Conservation (phyloP, 2,329 filamentous ascomycete species). For the Stenocarpella maydis region DNA sequence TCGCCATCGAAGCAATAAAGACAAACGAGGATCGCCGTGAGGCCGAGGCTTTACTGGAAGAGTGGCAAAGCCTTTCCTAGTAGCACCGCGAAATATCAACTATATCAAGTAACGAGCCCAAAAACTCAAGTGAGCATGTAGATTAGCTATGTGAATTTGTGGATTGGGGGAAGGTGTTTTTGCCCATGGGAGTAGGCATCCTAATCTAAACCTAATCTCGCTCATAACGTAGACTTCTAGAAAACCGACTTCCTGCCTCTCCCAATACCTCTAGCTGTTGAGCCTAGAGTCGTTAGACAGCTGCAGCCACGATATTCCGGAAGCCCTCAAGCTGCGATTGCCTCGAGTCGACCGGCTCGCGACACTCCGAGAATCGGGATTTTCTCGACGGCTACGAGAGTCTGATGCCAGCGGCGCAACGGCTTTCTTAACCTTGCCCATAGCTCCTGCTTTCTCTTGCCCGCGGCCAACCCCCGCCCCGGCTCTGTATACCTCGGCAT, state of each 20-base stretch:
- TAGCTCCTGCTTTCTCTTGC: background rate
- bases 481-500: background rate
- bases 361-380: background rate
- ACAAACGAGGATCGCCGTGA: background rate
- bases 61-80: background rate
- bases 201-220: too few species aligned
- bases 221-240: too few species aligned
- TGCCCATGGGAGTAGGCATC: too few species aligned
- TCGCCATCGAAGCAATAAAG: slow-evolving; percentile 17
- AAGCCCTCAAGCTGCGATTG: background rate
- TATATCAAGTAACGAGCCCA: too few species aligned
- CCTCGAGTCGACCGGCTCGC: slow-evolving; percentile 8
- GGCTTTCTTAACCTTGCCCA: background rate
- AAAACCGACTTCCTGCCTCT: background rate
- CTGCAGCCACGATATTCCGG: slow-evolving; percentile 7
- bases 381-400: background rate
- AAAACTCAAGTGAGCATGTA: too few species aligned
- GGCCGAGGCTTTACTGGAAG: background rate
- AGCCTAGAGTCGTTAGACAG: slow-evolving; percentile 2
- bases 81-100: too few species aligned
- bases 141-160: too few species aligned
- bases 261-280: slow-evolving; percentile 10
- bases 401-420: background rate
- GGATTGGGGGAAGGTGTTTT: too few species aligned
- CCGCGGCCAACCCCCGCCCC: background rate